A percentile compares a stretch with the other conserved stretches of the same genome.
These are phyloP conservation scores for Claviceps citrina DNA, from an alignment of 2,329 filamentous ascomycete species.

Conservation along the genomic window DNA sequence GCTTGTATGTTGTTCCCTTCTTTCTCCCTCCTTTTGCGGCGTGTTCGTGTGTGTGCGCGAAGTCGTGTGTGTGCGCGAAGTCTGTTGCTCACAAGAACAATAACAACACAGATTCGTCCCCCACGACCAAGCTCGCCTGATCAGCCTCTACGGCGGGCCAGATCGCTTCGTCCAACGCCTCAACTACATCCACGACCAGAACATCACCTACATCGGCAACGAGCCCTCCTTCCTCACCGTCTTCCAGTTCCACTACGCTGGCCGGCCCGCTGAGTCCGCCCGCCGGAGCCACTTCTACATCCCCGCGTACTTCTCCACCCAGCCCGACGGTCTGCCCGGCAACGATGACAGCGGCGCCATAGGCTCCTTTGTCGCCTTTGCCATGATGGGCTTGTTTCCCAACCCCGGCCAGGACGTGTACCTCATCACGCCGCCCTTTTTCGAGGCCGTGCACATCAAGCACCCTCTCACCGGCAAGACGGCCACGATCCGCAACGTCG, in stretches of 20 bases:
- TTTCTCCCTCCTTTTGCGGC: too few species aligned
- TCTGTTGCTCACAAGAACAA: too few species aligned
- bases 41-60: too few species aligned
- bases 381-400: constrained; percentile 57
- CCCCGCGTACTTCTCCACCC: constrained; percentile 45
- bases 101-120: constrained; percentile 29
- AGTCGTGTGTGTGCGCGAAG: too few species aligned
- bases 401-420: constrained; percentile 56
- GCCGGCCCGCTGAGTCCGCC: constrained; percentile 41
- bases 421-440: constrained; percentile 55
- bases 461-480: constrained; percentile 43
- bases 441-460: constrained; percentile 42
- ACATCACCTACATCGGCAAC: constrained; percentile 52
- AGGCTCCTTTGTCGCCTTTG: constrained; percentile 49
- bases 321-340: constrained; percentile 45
- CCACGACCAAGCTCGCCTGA: constrained; percentile 36
- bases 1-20: constrained; percentile 47
- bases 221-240: constrained; percentile 45
- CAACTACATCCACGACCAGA: constrained; percentile 46
- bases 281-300: constrained; percentile 48
- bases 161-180: constrained; percentile 42
- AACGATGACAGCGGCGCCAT: constrained; percentile 60
- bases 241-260: constrained; percentile 56
- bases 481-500: constrained; percentile 42
- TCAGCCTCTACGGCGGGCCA: constrained; percentile 44